Conservation (phyloP, 2,329 filamentous ascomycete species). For the Aspergillus novofumigatus region DNA sequence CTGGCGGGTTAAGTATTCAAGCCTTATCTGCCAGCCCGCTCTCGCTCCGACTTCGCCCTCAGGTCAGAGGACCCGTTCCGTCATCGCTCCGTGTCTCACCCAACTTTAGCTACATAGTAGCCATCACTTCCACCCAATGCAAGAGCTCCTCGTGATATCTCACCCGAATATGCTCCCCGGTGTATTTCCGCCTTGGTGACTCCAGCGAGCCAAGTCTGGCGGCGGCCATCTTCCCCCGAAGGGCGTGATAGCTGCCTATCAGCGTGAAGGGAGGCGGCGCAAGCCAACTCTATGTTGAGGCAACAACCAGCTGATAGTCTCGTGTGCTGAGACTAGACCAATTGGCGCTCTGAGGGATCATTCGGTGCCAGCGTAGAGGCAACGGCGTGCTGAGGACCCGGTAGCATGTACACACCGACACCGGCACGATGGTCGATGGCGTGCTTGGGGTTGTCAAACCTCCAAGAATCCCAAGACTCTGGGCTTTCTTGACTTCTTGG, state of each 20-base stretch:
- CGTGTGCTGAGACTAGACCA: background rate
- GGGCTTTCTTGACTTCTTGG: slow-evolving; percentile 10
- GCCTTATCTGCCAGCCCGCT: slow-evolving; percentile 9
- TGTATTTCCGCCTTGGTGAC: background rate
- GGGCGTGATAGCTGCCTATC: background rate
- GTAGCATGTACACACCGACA: background rate
- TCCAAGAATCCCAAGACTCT: background rate
- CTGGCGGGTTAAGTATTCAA: slow-evolving; percentile 6
- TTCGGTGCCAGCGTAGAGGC: background rate
- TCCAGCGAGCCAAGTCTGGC: background rate
- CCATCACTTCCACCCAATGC: background rate
- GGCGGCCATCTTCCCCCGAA: background rate
- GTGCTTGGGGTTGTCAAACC: background rate
- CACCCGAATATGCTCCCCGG: background rate
- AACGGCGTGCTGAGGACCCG: background rate
- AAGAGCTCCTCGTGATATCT: background rate
- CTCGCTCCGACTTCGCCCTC: slow-evolving; percentile 9
- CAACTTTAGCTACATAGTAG: background rate
- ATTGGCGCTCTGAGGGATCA: background rate
- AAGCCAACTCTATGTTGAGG: background rate
- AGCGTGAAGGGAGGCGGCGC: background rate
- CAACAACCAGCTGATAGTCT: background rate
- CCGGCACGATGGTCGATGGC: background rate
- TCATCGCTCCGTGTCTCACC: background rate
- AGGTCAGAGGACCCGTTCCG: background rate